Conservation (phyloP, 805 yeast genomes). For the Tetrapisispora nanseiensis region DNA sequence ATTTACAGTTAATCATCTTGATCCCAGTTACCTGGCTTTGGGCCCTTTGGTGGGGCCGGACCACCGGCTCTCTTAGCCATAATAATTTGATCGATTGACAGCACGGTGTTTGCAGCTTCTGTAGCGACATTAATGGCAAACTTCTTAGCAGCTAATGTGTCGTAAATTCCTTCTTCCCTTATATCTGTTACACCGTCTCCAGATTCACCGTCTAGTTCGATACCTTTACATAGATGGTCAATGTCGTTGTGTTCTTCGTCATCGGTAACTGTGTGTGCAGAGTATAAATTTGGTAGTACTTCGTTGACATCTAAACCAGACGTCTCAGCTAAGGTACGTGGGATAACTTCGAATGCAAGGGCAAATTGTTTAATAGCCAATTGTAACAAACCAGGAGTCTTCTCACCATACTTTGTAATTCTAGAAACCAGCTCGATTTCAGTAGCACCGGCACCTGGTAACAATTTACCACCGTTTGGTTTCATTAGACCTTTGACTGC, state of each 20-base stretch:
- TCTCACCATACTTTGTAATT: slow-evolving; percentile 79
- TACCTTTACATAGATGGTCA: slow-evolving; percentile 39
- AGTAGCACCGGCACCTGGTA: slow-evolving; percentile 95
- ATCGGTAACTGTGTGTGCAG: slow-evolving; percentile 55
- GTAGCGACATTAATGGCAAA: slow-evolving; percentile 90
- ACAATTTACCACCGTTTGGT: slow-evolving; percentile 62
- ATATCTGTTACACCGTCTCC: slow-evolving; percentile 65
- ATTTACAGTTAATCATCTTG: slow-evolving; percentile 62
- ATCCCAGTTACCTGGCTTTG: slow-evolving; percentile 92
- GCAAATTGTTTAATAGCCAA: slow-evolving; percentile 92
- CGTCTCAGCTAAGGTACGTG: slow-evolving; percentile 87
- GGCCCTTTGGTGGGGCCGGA: slow-evolving; percentile 79
- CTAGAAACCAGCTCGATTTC: slow-evolving; percentile 80
- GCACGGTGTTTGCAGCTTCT: slow-evolving; percentile 75
- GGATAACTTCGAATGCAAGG: slow-evolving; percentile 87
- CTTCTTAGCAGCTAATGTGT: slow-evolving; percentile 67
- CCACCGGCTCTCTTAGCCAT: slow-evolving; percentile 99
- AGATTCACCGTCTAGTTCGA: slow-evolving; percentile 71
- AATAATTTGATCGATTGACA: slow-evolving; percentile 88
- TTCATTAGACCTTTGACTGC: slow-evolving; percentile 82
- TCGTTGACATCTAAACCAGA: slow-evolving; percentile 88
- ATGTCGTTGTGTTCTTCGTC: slow-evolving; percentile 14
- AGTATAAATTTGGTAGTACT: slow-evolving; percentile 78
- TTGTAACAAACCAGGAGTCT: slow-evolving; percentile 86
- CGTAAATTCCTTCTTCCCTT: slow-evolving; percentile 59